Base-by-base conservation (phyloP, 2,329 filamentous ascomycete species). In the Colletotrichum plurivorum region DNA sequence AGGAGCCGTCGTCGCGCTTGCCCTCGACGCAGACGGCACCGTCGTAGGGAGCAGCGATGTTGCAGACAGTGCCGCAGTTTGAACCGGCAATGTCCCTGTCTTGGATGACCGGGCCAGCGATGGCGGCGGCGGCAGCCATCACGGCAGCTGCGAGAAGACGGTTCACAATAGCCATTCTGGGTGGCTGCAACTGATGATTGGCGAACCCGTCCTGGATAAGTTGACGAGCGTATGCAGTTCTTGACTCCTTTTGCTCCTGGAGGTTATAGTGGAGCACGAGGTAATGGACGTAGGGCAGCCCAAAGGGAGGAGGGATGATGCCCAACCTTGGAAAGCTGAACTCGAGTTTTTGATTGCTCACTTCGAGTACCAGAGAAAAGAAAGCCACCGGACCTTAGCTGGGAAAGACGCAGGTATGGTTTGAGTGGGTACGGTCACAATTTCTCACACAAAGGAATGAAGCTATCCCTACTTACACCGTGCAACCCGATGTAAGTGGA, bases 1-100 rank as follows among this genome's bases (percentile, higher is more conserved):
- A 68, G 36, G 54, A 58, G 15, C 65, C 53, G 16, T 58, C 41
- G 13, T 53, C 39, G 13, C 27, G 65, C n/a, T 20, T 46, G 52
- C 39, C 31, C 16, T 57, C 60, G 12, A 57, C 16, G 25, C 65
- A 68, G 25, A 58, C 15, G 18, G 60, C 39, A 13, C 49, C 31
- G 0, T 56, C 25, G n/a, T 39, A 64, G 25, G 46, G 46, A 12
- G 18, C 18, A 39, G 49, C 27, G 20, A 27, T 22, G 60, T 22
- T 39, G 53, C 46, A 68, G 25, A 64, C 39, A 39, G 16, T 48
- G 6, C n/a, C 53, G 39, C 53, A 68, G 27, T 36, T 18, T 25
- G 60, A 36, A 45, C 41, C 43, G 18, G 27, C 6, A 12, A n/a
- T 16, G 18, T 20, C 16, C 36, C 49, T n/a, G 10, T 36, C 64